Evolutionary conservation across 163 green algal species (phyloP).

Genomic region (Picocystis sp.): DNA sequence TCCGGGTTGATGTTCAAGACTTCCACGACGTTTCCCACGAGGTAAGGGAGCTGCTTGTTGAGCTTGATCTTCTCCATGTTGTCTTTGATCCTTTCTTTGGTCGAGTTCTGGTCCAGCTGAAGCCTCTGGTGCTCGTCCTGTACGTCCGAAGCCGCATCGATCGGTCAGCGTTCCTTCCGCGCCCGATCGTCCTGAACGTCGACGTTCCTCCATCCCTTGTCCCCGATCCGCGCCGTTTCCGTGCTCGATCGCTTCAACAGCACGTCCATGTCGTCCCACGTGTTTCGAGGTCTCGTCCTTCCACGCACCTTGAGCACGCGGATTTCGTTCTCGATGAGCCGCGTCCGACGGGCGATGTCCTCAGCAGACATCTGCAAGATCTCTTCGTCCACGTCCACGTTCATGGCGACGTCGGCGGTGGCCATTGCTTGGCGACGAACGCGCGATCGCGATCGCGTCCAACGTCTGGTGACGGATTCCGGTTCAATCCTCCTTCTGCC

Average conservation of each 20-base stretch:
- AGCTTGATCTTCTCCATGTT: slow-evolving; percentile 98
- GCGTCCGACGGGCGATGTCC: slow-evolving; percentile 57
- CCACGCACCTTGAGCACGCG: slow-evolving; percentile 60
- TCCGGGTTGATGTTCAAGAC: slow-evolving; percentile 87
- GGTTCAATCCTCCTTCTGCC: too few species aligned
- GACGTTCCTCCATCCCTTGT: background rate
- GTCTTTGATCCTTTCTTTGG: slow-evolving; percentile 76
- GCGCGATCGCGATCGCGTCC: too few species aligned
- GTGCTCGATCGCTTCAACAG: too few species aligned
- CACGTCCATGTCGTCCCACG: too few species aligned
- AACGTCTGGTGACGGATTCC: too few species aligned
- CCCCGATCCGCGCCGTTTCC: background rate
- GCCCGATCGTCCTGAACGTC: background rate
- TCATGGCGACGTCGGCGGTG: background rate
- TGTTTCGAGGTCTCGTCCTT: too few species aligned
- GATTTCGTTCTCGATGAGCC: slow-evolving; percentile 94
- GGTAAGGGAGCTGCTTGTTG: slow-evolving; percentile 98
- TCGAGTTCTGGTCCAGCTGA: slow-evolving; percentile 52
- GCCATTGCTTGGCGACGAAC: too few species aligned
- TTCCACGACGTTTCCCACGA: slow-evolving; percentile 96
- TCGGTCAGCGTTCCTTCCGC: background rate
- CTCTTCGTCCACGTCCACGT: slow-evolving; percentile 58
- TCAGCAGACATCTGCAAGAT: slow-evolving; percentile 71
- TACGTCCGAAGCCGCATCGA: background rate
- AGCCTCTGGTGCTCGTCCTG: slow-evolving; percentile 75